phyloP scores from a whole-genome alignment of 1,284 basidiomycete genomes.

The Clitocybe nebularis region DNA sequence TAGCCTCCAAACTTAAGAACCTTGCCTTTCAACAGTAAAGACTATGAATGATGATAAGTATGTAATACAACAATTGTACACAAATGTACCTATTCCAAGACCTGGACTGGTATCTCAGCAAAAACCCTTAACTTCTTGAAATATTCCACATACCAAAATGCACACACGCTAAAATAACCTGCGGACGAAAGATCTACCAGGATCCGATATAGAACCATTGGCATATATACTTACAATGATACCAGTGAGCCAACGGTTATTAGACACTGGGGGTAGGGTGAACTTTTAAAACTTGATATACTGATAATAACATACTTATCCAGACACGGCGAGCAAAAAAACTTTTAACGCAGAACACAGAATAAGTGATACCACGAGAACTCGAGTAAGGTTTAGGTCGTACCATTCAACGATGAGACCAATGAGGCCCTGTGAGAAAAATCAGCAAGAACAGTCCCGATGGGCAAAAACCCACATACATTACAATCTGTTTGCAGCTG shows the following conservation, averaged over 20 bases:
- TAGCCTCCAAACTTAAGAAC: constrained; percentile 4
- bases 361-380: not conserved
- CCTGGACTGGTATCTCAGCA: constrained; percentile 19
- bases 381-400: constrained; percentile 2
- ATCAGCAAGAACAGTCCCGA: not conserved
- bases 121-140: not conserved
- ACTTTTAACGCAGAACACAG: constrained; percentile 17
- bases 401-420: constrained; percentile 42
- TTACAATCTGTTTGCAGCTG: constrained; percentile 43
- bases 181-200: constrained; percentile 4
- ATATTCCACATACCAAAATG: constrained; percentile 31
- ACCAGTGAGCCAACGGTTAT: constrained; percentile 28
- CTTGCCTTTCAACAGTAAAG: constrained; percentile 36
- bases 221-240: constrained; percentile 27
- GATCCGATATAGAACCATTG: not conserved
- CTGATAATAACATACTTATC: constrained; percentile 28
- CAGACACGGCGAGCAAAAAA: constrained; percentile 43
- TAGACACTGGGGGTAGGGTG: constrained; percentile 28
- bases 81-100: constrained; percentile 34
- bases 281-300: constrained; percentile 1
- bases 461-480: constrained; percentile 19
- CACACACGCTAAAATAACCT: constrained; percentile 32
- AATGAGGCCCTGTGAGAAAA: constrained; percentile 30
- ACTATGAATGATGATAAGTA: constrained; percentile 21
- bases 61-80: too few species aligned